phyloP scores from a whole-genome alignment of 371 early-diverging fungal genomes.

The Syncephalastrum racemosum region DNA sequence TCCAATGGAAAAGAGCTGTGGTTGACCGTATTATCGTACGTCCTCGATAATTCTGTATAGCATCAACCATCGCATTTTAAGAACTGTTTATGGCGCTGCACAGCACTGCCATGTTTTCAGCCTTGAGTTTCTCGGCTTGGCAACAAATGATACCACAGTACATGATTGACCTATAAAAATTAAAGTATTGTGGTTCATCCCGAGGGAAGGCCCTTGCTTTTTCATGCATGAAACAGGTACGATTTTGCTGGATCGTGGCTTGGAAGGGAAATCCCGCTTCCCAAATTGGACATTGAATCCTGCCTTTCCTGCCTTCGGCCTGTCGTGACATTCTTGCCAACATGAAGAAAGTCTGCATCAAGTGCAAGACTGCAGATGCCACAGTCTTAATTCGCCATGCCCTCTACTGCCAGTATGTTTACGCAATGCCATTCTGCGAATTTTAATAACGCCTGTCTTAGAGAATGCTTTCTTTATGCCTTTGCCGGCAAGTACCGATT shows the following conservation, averaged over 20 bases:
- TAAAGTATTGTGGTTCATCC: too few species aligned
- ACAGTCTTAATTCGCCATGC: conserved; percentile 70
- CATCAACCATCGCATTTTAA: too few species aligned
- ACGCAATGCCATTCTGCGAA: not conserved
- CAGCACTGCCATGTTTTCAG: too few species aligned
- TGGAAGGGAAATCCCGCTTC: not conserved
- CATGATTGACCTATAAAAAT: too few species aligned
- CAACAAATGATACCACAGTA: too few species aligned
- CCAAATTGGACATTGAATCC: not conserved
- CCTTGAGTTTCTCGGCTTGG: too few species aligned
- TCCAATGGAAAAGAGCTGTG: too few species aligned
- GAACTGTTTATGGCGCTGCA: too few species aligned
- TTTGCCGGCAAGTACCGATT: conserved; percentile 69
- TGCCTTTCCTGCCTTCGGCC: not conserved
- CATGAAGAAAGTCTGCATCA: conserved; percentile 54
- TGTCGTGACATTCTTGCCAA: not conserved
- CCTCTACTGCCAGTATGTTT: conserved; percentile 72
- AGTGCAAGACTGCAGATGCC: conserved; percentile 71
- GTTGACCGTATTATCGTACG: too few species aligned
- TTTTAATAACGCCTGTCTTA: conserved; percentile 9
- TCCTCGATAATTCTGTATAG: too few species aligned
- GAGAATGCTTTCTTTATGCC: conserved; percentile 64
- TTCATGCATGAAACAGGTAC: not conserved
- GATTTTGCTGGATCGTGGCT: not conserved
- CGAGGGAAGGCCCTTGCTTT: not conserved